Conservation (phyloP, 2,329 filamentous ascomycete species). For the Colletotrichum simmondsii region DNA sequence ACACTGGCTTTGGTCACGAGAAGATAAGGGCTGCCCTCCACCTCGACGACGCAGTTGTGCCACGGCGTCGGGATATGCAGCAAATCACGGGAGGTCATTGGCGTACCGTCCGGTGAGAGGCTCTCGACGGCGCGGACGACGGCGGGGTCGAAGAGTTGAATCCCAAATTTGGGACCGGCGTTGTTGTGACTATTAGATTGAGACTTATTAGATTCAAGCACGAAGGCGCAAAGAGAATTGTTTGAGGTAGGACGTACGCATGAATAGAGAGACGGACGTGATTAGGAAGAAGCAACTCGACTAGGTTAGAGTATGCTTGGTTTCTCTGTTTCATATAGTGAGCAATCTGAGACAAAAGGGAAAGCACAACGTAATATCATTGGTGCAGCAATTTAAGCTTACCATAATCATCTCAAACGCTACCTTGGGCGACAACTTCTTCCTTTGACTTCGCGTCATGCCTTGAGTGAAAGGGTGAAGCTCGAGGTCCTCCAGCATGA, state of each 20-base stretch:
- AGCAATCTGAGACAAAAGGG: not conserved
- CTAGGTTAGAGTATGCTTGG: constrained; percentile 58
- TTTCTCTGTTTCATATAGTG: constrained; percentile 44
- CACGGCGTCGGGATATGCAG: constrained; percentile 53
- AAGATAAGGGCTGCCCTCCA: constrained; percentile 35
- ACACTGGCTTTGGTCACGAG: constrained; percentile 39
- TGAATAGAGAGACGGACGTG: constrained; percentile 60
- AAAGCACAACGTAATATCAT: not conserved
- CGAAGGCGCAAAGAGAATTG: not conserved
- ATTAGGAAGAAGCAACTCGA: constrained; percentile 56
- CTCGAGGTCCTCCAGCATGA: constrained; percentile 55
- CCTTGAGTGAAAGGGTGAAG: constrained; percentile 38
- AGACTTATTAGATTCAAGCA: not conserved
- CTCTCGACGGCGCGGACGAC: constrained; percentile 44
- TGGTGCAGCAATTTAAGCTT: not conserved
- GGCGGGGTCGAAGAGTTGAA: constrained; percentile 48
- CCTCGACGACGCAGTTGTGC: constrained; percentile 52
- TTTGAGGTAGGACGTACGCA: constrained; percentile 43
- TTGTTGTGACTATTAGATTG: constrained; percentile 45
- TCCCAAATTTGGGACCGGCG: constrained; percentile 53
- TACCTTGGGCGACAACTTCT: constrained; percentile 43
- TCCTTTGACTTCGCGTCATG: constrained; percentile 41
- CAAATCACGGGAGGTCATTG: constrained; percentile 37
- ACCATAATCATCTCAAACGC: constrained; percentile 48
- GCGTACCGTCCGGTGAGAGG: constrained; percentile 40